A percentile compares a stretch with the other conserved stretches of the same genome.
These are phyloP conservation scores for Podaxis sp. DNA, from an alignment of 768 basidiomycete species.

Conservation along the genomic window DNA sequence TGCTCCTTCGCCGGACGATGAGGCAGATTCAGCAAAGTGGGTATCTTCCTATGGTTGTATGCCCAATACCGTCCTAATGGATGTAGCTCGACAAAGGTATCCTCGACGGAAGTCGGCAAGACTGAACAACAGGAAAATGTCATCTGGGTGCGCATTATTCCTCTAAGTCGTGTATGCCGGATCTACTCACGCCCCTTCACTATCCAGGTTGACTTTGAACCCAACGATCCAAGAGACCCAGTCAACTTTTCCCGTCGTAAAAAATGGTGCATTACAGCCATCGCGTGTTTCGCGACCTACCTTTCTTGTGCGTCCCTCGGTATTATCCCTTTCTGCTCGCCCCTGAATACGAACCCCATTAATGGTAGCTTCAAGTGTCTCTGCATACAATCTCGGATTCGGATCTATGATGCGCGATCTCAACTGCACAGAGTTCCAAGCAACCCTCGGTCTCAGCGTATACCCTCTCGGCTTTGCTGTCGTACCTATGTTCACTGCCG, in stretches of 20 bases:
- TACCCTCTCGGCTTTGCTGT: slow-evolving; percentile 60
- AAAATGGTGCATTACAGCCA: slow-evolving; percentile 26
- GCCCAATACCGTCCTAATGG: neutral
- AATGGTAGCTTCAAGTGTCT: slow-evolving; percentile 42
- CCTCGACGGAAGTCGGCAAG: neutral
- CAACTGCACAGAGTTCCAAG: slow-evolving; percentile 40
- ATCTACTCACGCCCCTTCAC: neutral
- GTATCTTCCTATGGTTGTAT: neutral
- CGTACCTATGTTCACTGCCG: slow-evolving; percentile 60
- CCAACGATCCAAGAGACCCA: slow-evolving; percentile 17
- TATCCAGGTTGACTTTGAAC: slow-evolving; percentile 13
- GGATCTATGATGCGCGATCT: slow-evolving; percentile 52
- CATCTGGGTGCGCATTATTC: neutral
- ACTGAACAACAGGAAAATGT: neutral
- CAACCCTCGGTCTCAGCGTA: slow-evolving; percentile 46
- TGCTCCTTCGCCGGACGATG: neutral
- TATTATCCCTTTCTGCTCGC: neutral
- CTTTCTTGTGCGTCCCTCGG: slow-evolving; percentile 33
- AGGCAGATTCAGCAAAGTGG: neutral
- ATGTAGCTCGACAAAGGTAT: neutral
- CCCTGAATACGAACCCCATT: neutral
- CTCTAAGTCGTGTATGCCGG: neutral
- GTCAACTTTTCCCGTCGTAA: slow-evolving; percentile 20
- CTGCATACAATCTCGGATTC: slow-evolving; percentile 55
- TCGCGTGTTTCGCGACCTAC: slow-evolving; percentile 42